A percentile compares a stretch with the other conserved stretches of the same genome.
Conservation (phyloP, 2,329 filamentous ascomycete genomes). For the Fusarium temperatum region DNA sequence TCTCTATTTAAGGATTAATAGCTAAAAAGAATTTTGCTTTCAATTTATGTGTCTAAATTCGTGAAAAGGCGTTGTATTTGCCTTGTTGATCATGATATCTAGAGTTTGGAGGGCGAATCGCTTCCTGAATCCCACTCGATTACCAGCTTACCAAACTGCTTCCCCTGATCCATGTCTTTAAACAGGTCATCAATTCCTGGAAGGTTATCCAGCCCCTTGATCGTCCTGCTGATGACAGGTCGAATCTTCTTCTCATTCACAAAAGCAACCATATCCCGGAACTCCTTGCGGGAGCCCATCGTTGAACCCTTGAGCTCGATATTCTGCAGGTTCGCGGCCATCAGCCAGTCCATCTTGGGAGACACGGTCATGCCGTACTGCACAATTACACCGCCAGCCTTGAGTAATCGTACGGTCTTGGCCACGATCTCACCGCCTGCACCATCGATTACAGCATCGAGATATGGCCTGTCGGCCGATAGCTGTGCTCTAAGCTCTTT, state of each 20-base stretch:
- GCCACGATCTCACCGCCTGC: slow-evolving; percentile 86
- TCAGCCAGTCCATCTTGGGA: slow-evolving; percentile 87
- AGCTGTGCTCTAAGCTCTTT: slow-evolving; percentile 73
- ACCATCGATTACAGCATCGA: slow-evolving; percentile 90
- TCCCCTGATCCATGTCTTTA: slow-evolving; percentile 84
- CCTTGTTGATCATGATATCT: slow-evolving; percentile 7
- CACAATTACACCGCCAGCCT: slow-evolving; percentile 83
- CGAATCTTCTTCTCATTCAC: slow-evolving; percentile 76
- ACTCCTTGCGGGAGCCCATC: slow-evolving; percentile 92
- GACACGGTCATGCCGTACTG: slow-evolving; percentile 91
- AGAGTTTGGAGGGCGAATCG: slow-evolving; percentile 53
- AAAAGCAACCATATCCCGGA: slow-evolving; percentile 89
- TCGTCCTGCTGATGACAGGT: slow-evolving; percentile 79
- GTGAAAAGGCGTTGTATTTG: background rate
- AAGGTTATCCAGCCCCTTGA: slow-evolving; percentile 78
- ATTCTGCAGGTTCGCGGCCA: slow-evolving; percentile 86
- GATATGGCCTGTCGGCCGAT: slow-evolving; percentile 69
- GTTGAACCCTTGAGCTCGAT: slow-evolving; percentile 87
- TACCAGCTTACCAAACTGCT: slow-evolving; percentile 93
- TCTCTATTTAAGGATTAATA: slow-evolving; percentile 28
- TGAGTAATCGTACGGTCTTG: slow-evolving; percentile 74
- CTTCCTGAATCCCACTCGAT: slow-evolving; percentile 68
- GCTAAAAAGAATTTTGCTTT: slow-evolving; percentile 4
- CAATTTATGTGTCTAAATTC: background rate
- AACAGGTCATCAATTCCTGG: slow-evolving; percentile 85